A percentile compares a stretch with the other conserved stretches of the same genome.
Conservation (phyloP, 768 basidiomycete species). For the Boletus rufocinnamomeus region DNA sequence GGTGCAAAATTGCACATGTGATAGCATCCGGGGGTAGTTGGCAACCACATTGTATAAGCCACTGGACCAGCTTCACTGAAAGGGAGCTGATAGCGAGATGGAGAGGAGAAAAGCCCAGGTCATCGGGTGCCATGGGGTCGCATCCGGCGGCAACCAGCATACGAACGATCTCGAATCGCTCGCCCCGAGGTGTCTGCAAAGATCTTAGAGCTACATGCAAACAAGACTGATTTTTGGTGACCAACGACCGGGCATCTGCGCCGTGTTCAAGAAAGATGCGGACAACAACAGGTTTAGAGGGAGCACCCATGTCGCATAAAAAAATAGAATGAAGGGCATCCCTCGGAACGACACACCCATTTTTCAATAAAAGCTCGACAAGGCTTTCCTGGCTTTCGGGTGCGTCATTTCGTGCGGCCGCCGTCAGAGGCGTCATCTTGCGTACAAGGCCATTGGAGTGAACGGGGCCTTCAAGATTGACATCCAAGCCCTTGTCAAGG, state of each 20-base stretch:
- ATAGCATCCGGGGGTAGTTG: too few species aligned
- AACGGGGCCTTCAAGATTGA: neutral
- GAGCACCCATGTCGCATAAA: too few species aligned
- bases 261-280: neutral
- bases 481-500: neutral
- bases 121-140: too few species aligned
- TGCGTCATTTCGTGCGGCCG: neutral
- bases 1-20: too few species aligned
- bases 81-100: too few species aligned
- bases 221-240: neutral
- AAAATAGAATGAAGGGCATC: neutral
- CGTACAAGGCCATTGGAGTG: rapidly evolving
- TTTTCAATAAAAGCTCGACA: neutral
- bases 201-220: neutral
- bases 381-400: neutral
- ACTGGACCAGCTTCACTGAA: too few species aligned
- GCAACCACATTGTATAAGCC: neutral
- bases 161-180: too few species aligned
- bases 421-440: neutral
- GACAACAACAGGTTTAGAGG: neutral
- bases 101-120: too few species aligned
- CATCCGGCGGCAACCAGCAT: too few species aligned
- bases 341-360: neutral
- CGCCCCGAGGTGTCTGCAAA: too few species aligned
- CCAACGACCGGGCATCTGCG: neutral